phyloP scores from a whole-genome alignment of 257 asterid species.

The Mitragyna speciosa region DNA sequence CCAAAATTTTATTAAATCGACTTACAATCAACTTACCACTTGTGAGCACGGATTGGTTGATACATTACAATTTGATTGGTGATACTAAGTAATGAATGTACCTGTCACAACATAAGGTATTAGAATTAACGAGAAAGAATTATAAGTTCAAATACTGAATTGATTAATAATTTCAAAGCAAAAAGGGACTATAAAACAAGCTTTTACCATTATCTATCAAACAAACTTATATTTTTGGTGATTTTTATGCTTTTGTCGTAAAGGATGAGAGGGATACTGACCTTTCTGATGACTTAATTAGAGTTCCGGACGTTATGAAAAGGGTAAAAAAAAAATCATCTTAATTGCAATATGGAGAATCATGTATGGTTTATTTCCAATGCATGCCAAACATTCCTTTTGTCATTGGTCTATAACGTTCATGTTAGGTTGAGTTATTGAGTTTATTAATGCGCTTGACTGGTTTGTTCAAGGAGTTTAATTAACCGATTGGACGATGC shows the following conservation, averaged over 20 bases:
- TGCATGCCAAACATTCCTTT: conserved; percentile 5
- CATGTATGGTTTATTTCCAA: not conserved
- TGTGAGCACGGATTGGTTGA: too few relatives aligned
- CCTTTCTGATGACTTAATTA: not conserved
- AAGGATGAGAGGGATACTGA: not conserved
- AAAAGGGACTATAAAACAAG: not conserved
- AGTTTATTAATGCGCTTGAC: not conserved
- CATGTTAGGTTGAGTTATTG: not conserved
- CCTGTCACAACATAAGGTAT: not conserved
- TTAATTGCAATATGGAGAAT: not conserved
- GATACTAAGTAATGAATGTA: not conserved
- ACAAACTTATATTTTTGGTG: too few relatives aligned
- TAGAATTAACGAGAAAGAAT: not conserved
- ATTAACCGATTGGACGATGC: not conserved
- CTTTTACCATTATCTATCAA: not conserved
- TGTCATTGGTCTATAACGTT: not conserved
- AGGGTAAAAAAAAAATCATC: not conserved
- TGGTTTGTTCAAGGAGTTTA: not conserved
- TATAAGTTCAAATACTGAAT: not conserved
- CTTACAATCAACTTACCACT: too few relatives aligned
- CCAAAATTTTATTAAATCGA: too few relatives aligned
- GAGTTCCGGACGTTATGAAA: not conserved
- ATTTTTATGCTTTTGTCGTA: too few relatives aligned
- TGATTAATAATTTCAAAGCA: not conserved
- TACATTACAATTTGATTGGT: not conserved